These are phyloP conservation scores for Aurinia saxatilis DNA, from an alignment of 345 rosid species.

Conservation along the genomic window DNA sequence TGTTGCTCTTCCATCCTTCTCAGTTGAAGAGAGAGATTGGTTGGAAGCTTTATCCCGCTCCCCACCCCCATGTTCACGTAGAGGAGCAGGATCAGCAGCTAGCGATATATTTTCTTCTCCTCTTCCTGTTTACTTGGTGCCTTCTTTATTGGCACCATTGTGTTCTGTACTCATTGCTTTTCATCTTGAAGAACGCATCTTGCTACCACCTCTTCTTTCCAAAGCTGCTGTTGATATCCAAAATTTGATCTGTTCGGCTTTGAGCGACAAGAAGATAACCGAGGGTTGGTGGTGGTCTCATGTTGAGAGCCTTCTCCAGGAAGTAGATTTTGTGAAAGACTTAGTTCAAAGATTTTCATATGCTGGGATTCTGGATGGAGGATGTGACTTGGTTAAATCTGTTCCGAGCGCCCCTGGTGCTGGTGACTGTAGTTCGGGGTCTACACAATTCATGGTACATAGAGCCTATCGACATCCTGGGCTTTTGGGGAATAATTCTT, in stretches of 20 bases:
- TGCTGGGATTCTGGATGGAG: slow-evolving; percentile 56
- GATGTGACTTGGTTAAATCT: slow-evolving; percentile 31
- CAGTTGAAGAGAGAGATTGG: slow-evolving; percentile 95
- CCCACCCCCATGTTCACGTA: slow-evolving; percentile 88
- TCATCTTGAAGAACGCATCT: slow-evolving; percentile 68
- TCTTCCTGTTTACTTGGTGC: slow-evolving; percentile 73
- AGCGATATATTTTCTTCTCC: slow-evolving; percentile 69
- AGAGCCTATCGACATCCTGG: slow-evolving; percentile 23
- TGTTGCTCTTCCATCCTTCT: slow-evolving; percentile 65
- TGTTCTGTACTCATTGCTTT: slow-evolving; percentile 68
- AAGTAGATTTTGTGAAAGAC: slow-evolving; percentile 48
- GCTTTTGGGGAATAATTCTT: slow-evolving; percentile 28
- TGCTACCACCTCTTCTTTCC: slow-evolving; percentile 66
- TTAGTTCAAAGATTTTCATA: slow-evolving; percentile 50
- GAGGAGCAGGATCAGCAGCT: slow-evolving; percentile 95
- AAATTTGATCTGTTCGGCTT: slow-evolving; percentile 48
- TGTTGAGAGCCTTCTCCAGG: slow-evolving; percentile 52
- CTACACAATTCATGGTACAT: slow-evolving; percentile 28
- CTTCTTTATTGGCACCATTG: slow-evolving; percentile 68
- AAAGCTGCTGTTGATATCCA: slow-evolving; percentile 53
- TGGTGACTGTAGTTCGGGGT: slow-evolving; percentile 23
- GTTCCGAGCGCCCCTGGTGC: slow-evolving; percentile 37
- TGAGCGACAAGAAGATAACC: slow-evolving; percentile 47
- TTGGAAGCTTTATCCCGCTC: slow-evolving; percentile 84
- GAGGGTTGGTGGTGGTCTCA: slow-evolving; percentile 58